These are phyloP conservation scores for Eimeria mitis DNA, from an alignment of 169 alveolate genomes.

Conservation along the genomic window DNA sequence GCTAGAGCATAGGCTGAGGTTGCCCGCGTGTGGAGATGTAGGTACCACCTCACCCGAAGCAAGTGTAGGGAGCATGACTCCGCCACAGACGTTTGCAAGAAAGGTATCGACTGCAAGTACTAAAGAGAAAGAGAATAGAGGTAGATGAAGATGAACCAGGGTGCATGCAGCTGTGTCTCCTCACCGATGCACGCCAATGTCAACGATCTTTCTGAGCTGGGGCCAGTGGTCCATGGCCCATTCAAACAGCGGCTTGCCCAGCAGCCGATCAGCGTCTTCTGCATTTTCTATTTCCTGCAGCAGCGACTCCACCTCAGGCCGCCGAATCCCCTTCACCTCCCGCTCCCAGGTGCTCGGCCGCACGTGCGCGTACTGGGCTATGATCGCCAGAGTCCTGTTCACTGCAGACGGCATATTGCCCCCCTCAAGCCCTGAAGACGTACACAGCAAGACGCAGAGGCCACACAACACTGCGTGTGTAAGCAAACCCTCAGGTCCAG, in stretches of 20 bases:
- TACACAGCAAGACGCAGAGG: neutral
- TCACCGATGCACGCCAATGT: conserved; percentile 29
- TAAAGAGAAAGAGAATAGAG: neutral
- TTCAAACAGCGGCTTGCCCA: conserved; percentile 60
- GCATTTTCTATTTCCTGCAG: neutral
- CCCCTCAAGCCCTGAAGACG: conserved; percentile 40
- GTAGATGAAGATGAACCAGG: neutral
- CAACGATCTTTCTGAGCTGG: conserved; percentile 42
- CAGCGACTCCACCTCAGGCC: conserved; percentile 20
- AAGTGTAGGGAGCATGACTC: neutral
- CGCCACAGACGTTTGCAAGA: neutral
- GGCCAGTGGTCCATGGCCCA: conserved; percentile 60
- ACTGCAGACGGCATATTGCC: conserved; percentile 58
- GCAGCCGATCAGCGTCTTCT: conserved; percentile 41
- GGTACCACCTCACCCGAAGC: neutral
- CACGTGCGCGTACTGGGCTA: conserved; percentile 28
- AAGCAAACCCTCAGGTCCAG: neutral
- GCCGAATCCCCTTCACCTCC: neutral
- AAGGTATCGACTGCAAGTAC: neutral
- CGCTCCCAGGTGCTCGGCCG: conserved; percentile 63
- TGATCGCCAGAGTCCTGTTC: conserved; percentile 15
- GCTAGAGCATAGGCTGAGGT: neutral
- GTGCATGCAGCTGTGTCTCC: neutral
- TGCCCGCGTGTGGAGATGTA: neutral
- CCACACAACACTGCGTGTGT: neutral